Evolutionary conservation across 208 protist species (phyloP), one percentile per base, ranked within the genome.

Genomic region (Acanthamoeba lenticulata): DNA sequence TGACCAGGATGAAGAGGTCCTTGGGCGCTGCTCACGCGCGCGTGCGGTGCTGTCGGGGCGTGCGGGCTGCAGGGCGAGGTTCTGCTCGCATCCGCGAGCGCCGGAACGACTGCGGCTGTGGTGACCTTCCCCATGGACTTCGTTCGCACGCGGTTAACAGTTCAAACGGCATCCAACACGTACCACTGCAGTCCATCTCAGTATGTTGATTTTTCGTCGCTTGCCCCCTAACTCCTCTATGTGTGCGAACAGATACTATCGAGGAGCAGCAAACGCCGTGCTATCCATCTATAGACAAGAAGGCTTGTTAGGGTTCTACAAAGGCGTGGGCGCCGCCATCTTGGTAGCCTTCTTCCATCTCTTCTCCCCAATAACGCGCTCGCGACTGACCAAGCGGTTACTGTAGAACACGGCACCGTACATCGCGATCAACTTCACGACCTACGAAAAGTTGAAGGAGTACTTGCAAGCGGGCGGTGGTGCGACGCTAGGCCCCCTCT

Each of bases 41-140:
- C 57, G 27, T 65, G 57, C 57, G 9, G 4, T n/a, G 57, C 27
- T 34, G 57, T 9, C n/a, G n/a, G 52, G 21, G 15, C 11, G 52
- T 11, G 52, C 21, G 11, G 97, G 96, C 65, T 98, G 98, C 42
- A 97, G 98, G n/a, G 42, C 98, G 67, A 98, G 21, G 36, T 77
- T 1, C 19, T 77, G 67, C 36, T 44, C 19, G 67, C 67, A 3
- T 77, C 67, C 24, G 67, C 67, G 15, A 44, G 9, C 1, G 67
- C 98, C 15, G 98, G 98, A 9, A 97, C 98, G 44, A 99, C 98
- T 0, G 97, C 98, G 42, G 98, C 97, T 11, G 97, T 97, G 17
- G 97, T 95, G 52, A 99, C 98, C 11, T 99, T 99, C 94, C 98
- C 98, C 15, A 96, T 99, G 9, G 98, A 99, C 88, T 95, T 99